Base-by-base conservation (phyloP, 2,329 filamentous ascomycete species). In the Xylariaceae sp. region DNA sequence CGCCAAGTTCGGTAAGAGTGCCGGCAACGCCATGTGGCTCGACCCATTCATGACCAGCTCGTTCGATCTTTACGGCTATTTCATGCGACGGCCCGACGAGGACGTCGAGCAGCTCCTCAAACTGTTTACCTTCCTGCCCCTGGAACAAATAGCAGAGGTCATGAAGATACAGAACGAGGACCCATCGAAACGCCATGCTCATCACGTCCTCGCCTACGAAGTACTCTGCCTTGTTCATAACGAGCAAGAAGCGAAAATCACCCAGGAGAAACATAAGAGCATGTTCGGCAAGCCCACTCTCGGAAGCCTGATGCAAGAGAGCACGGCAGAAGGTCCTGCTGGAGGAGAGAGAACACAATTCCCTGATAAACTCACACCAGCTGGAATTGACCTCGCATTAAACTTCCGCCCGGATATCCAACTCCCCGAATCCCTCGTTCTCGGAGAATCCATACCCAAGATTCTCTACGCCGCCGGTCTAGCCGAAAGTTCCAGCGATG, bases 11-110 rank as follows among this genome's bases (percentile, higher is more conserved):
- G 94, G 94, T 45, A 99, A 99, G 73, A 95, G 86, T 55, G 87
- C 90, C 2, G 92, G 91, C 22, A 97, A 97, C 66, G 91, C 92
- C 2, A 71, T 99, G 33, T 99, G 94, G 94, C 79, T 99, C 3
- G 90, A 96, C 66, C 76, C 78, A 46, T 83, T 86, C 60, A 81
- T 90, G 79, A 95, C 92, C 1, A 84, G 80, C 30, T 74, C 84
- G 0, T 96, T 92, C 62, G 90, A 97, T 50, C 76, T 97, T 1
- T 97, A 97, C 66, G 76, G 91, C 66, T 96, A 92, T 74, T 94
- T 97, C 61, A 76, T 96, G 56, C 82, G 89, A 44, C 85, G 87
- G 0, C 76, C 90, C 1, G 94, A 99, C 63, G 80, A 80, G 10
- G 87, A 95, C 47, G 83, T 97, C 4, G 87, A 90, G 68, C 79